Conservation (phyloP, 805 yeast genomes). For the Candida ponderosae region DNA sequence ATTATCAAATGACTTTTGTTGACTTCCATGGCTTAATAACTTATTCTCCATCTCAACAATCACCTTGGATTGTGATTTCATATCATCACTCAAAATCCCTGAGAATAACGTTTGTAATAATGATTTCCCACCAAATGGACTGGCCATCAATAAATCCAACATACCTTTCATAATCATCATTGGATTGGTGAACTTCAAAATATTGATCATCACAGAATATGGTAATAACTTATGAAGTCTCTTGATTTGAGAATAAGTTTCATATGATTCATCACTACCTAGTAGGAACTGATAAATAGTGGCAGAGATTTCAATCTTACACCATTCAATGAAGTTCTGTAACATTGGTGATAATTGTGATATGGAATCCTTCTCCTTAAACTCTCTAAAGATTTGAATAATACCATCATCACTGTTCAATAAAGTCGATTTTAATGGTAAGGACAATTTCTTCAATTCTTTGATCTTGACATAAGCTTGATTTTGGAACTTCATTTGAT, state of each 20-base stretch:
- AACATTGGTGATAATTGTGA: slow-evolving; percentile 59
- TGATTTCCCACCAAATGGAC: slow-evolving; percentile 60
- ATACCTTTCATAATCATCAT: slow-evolving; percentile 72
- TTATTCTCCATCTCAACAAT: slow-evolving; percentile 37
- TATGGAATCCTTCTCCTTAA: slow-evolving; percentile 46
- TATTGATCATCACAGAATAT: slow-evolving; percentile 66
- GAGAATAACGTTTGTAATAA: slow-evolving; percentile 69
- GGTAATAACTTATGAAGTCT: slow-evolving; percentile 76
- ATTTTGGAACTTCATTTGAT: slow-evolving; percentile 66
- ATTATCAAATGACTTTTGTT: slow-evolving; percentile 2
- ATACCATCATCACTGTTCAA: slow-evolving; percentile 48
- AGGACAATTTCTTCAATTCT: slow-evolving; percentile 47
- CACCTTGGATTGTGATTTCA: slow-evolving; percentile 51
- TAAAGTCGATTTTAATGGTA: slow-evolving; percentile 48
- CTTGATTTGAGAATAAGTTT: slow-evolving; percentile 60
- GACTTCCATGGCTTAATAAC: slow-evolving; percentile 12
- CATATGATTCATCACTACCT: slow-evolving; percentile 76
- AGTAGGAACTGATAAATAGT: slow-evolving; percentile 74
- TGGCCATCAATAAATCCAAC: slow-evolving; percentile 78
- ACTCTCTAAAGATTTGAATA: slow-evolving; percentile 52
- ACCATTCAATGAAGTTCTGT: slow-evolving; percentile 70
- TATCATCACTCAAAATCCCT: slow-evolving; percentile 67
- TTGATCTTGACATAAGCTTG: slow-evolving; percentile 53
- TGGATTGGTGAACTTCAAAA: slow-evolving; percentile 81
- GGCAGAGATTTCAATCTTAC: slow-evolving; percentile 76